A percentile compares a stretch with the other conserved stretches of the same genome.
Evolutionary conservation across 2,329 filamentous ascomycete species (phyloP).

Genomic region (Cladosporium sp.): DNA sequence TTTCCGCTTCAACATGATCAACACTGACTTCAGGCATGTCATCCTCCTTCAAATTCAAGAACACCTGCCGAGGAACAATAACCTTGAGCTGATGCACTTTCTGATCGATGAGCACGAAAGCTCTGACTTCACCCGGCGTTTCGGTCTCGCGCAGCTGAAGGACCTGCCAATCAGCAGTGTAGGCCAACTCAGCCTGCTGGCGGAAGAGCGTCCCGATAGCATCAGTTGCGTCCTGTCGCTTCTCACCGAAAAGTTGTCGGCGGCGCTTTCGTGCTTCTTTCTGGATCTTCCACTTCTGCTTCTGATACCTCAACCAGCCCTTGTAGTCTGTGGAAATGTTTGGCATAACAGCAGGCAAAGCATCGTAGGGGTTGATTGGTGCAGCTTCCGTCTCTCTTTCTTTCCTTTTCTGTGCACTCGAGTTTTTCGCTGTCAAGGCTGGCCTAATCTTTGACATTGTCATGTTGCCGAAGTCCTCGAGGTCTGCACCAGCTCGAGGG

Average conservation of each 20-base stretch:
- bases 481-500: constrained; percentile 53
- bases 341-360: constrained; percentile 79
- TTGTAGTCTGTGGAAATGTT: constrained; percentile 79
- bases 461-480: constrained; percentile 44
- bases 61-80: constrained; percentile 83
- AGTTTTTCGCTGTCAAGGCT: constrained; percentile 33
- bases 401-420: constrained; percentile 45
- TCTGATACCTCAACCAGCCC: constrained; percentile 88
- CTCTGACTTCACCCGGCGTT: constrained; percentile 77
- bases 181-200: constrained; percentile 85
- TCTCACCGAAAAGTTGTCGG: constrained; percentile 89
- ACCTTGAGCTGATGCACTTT: constrained; percentile 87
- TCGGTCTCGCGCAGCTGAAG: constrained; percentile 81
- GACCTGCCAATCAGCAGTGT: constrained; percentile 92
- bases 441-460: constrained; percentile 42
- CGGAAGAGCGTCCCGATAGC: constrained; percentile 72
- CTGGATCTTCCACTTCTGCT: constrained; percentile 98
- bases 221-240: constrained; percentile 57
- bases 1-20: constrained; percentile 80
- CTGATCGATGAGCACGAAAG: constrained; percentile 87
- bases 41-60: constrained; percentile 83
- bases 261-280: constrained; percentile 81
- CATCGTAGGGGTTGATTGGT: constrained; percentile 67
- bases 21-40: constrained; percentile 87
- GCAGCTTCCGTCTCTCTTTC: constrained; percentile 46